Evolutionary conservation across 495 filamentous ascomycete genomes (phyloP).

Genomic region (Viridothelium virens): DNA sequence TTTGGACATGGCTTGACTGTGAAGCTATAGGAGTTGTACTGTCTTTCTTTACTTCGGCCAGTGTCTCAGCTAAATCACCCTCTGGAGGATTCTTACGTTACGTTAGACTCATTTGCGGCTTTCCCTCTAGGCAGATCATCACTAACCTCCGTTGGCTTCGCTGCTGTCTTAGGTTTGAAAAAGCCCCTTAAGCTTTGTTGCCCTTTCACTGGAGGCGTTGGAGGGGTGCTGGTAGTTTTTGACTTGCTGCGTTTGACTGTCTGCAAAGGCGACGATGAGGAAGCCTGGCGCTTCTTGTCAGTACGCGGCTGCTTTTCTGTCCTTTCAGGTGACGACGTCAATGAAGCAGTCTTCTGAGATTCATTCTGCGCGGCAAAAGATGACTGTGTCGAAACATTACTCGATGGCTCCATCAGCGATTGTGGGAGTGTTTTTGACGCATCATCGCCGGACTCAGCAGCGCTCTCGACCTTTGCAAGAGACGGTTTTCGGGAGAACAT

Average conservation of each 20-base stretch:
- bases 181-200: conserved; percentile 79
- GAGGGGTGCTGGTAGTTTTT: conserved; percentile 19
- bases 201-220: conserved; percentile 37
- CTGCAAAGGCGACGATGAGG: conserved; percentile 14
- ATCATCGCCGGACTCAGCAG: not conserved
- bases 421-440: not conserved
- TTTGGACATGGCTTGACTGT: not conserved
- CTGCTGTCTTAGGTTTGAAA: conserved; percentile 54
- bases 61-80: not conserved
- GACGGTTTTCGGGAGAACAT: conserved; percentile 68
- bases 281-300: conserved; percentile 20
- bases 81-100: conserved; percentile 15
- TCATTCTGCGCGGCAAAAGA: not conserved
- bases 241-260: conserved; percentile 46
- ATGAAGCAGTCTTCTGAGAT: not conserved
- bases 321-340: not conserved
- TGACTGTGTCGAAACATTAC: not conserved
- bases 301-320: not conserved
- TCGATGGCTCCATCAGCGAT: not conserved
- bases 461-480: conserved; percentile 9
- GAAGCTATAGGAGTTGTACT: not conserved
- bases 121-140: not conserved
- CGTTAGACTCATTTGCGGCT: conserved; percentile 19
- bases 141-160: conserved; percentile 8
- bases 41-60: not conserved